A percentile compares a stretch with the other conserved stretches of the same genome.
Evolutionary conservation across 331 rosid species (phyloP).

Genomic region (Quercus lobata): DNA sequence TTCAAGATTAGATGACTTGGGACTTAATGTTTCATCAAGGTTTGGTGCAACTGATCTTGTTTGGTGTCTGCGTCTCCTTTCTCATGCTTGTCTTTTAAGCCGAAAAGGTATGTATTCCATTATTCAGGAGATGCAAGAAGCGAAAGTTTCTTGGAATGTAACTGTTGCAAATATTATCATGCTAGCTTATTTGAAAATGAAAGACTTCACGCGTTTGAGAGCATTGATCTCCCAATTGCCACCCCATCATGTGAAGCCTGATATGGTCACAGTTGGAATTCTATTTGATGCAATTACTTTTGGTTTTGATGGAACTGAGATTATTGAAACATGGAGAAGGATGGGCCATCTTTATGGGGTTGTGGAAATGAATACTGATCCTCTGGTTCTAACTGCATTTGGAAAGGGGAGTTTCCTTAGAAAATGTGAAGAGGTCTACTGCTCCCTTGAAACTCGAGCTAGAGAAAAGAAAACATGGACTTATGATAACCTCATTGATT

Average conservation of each 20-base stretch:
- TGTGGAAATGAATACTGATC: conserved; percentile 65
- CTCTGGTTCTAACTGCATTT: conserved; percentile 63
- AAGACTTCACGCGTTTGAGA: conserved; percentile 53
- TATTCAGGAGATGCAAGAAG: conserved; percentile 46
- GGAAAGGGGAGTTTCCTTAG: conserved; percentile 70
- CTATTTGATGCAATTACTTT: conserved; percentile 48
- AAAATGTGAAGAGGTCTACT: conserved; percentile 47
- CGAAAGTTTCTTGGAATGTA: conserved; percentile 39
- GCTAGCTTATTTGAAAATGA: conserved; percentile 67
- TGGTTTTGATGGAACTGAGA: conserved; percentile 48
- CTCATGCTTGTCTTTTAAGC: conserved; percentile 62
- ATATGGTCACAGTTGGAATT: conserved; percentile 58
- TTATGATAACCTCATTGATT: conserved; percentile 44
- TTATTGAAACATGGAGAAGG: conserved; percentile 53
- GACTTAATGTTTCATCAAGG: conserved; percentile 38
- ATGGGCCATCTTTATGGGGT: conserved; percentile 36
- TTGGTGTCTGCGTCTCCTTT: conserved; percentile 66
- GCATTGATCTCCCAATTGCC: conserved; percentile 40
- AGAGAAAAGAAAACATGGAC: conserved; percentile 56
- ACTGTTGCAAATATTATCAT: conserved; percentile 50
- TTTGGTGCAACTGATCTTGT: conserved; percentile 48
- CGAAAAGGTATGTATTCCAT: conserved; percentile 57
- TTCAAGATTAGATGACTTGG: conserved; percentile 61
- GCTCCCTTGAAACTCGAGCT: conserved; percentile 41
- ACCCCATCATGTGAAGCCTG: conserved; percentile 39